Conservation (phyloP, 2,329 filamentous ascomycete genomes). For the Ascochyta lentis region DNA sequence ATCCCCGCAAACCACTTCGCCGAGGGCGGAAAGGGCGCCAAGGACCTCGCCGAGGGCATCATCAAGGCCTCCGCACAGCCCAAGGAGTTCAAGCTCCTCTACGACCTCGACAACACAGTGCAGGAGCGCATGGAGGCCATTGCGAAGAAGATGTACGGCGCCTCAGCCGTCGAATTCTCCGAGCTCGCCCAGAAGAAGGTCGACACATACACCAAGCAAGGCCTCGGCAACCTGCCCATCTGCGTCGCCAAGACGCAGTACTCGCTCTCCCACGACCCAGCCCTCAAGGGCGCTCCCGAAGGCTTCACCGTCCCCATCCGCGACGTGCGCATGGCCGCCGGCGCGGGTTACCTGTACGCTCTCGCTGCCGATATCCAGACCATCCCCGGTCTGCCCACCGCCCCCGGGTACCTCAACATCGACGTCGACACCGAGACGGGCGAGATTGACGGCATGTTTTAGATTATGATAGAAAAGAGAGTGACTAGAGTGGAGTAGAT, state of each 20-base stretch:
- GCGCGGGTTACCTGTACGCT: slow-evolving; percentile 82
- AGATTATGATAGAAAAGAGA: slow-evolving; percentile 40
- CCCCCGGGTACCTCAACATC: slow-evolving; percentile 93
- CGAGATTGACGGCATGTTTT: slow-evolving; percentile 78
- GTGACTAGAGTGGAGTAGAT: no score
- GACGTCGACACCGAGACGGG: slow-evolving; percentile 67
- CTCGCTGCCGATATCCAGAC: slow-evolving; percentile 98
- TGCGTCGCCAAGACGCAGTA: slow-evolving; percentile 99
- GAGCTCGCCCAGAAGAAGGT: slow-evolving; percentile 96
- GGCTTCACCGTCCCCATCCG: slow-evolving; percentile 95
- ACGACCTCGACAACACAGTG: slow-evolving; percentile 73
- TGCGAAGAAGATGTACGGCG: slow-evolving; percentile 93
- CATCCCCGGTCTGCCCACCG: slow-evolving; percentile 92
- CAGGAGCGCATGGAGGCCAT: slow-evolving; percentile 92
- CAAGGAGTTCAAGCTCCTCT: slow-evolving; percentile 85
- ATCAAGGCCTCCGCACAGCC: slow-evolving; percentile 82
- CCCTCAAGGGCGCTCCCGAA: slow-evolving; percentile 91
- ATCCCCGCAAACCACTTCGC: slow-evolving; percentile 97
- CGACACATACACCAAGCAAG: slow-evolving; percentile 90
- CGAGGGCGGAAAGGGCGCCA: slow-evolving; percentile 86
- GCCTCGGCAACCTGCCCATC: slow-evolving; percentile 90
- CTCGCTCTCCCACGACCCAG: slow-evolving; percentile 89
- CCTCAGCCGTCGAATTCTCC: slow-evolving; percentile 86
- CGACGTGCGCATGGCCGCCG: slow-evolving; percentile 91
- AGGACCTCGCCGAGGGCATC: slow-evolving; percentile 87